These are phyloP conservation scores for Xylariaceae sp. DNA, from an alignment of 2,329 filamentous ascomycete genomes.

Conservation along the genomic window DNA sequence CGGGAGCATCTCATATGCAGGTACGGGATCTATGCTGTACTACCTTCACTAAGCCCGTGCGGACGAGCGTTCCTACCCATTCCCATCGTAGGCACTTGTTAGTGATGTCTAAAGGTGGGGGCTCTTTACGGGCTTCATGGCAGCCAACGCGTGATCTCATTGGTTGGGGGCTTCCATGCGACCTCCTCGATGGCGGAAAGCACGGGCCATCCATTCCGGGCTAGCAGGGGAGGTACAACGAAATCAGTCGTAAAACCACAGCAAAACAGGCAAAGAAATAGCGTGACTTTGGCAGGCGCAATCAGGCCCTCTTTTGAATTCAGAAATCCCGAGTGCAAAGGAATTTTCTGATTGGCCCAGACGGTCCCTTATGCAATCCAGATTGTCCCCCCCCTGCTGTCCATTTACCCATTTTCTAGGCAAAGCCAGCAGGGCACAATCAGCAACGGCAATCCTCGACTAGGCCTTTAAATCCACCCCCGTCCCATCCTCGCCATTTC, in stretches of 20 bases:
- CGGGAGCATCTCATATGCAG: not conserved
- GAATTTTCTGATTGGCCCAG: conserved; percentile 25
- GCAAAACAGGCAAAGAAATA: conserved; percentile 24
- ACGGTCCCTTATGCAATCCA: not conserved
- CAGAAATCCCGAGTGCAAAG: conserved; percentile 15
- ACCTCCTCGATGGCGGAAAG: not conserved
- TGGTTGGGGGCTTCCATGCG: not conserved
- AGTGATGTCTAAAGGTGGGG: not conserved
- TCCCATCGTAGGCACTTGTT: not conserved
- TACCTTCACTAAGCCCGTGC: not conserved
- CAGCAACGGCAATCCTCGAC: conserved; percentile 28
- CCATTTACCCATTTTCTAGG: conserved; percentile 18
- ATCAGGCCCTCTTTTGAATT: conserved; percentile 21
- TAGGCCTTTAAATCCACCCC: conserved; percentile 22
- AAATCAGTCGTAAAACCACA: conserved; percentile 25
- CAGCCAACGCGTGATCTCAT: not conserved
- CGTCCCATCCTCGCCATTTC: conserved; percentile 5
- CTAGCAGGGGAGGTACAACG: conserved; percentile 6
- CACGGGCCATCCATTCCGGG: conserved; percentile 1
- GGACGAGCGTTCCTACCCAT: too few relatives aligned
- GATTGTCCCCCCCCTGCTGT: too few relatives aligned
- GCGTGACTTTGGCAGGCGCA: conserved; percentile 19
- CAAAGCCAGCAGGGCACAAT: conserved; percentile 22
- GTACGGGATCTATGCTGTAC: not conserved
- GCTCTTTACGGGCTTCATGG: too few relatives aligned